phyloP scores from a whole-genome alignment of 1,284 basidiomycete genomes.

The Malassezia restricta region DNA sequence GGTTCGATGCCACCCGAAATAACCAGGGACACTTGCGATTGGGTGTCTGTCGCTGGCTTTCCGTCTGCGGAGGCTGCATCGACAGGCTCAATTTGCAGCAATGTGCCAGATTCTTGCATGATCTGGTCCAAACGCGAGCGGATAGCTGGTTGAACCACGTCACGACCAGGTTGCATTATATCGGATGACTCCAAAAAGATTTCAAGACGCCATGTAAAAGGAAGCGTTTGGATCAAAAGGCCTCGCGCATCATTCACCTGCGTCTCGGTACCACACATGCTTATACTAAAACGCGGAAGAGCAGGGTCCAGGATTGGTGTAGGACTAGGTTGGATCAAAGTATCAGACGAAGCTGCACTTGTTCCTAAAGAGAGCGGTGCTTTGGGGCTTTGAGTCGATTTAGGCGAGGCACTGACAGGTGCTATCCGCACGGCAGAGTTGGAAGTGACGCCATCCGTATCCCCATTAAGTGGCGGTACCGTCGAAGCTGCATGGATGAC shows the following conservation, averaged over 20 bases:
- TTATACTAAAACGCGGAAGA: slow-evolving; percentile 50
- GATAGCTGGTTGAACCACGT: slow-evolving; percentile 69
- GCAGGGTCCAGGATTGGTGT: background rate
- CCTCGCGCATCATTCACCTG: slow-evolving; percentile 84
- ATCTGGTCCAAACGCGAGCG: slow-evolving; percentile 79
- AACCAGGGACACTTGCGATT: slow-evolving; percentile 80
- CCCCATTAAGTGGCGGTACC: too few relatives aligned
- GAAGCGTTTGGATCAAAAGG: slow-evolving; percentile 75
- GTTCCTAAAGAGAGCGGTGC: too few relatives aligned
- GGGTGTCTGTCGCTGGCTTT: slow-evolving; percentile 35
- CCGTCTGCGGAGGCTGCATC: slow-evolving; percentile 12
- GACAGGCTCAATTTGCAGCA: slow-evolving; percentile 61
- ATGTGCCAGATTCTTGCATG: slow-evolving; percentile 70
- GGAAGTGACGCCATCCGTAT: too few relatives aligned
- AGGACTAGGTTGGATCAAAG: background rate
- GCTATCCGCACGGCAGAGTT: too few relatives aligned
- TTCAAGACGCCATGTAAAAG: slow-evolving; percentile 66
- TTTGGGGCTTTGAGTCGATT: too few relatives aligned
- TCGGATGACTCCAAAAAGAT: slow-evolving; percentile 61
- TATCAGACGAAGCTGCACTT: too few relatives aligned
- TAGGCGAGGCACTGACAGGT: too few relatives aligned
- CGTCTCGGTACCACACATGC: slow-evolving; percentile 77
- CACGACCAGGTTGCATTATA: slow-evolving; percentile 33
- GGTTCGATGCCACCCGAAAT: slow-evolving; percentile 73
- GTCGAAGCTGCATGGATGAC: background rate